Evolutionary conservation across 2,329 filamentous ascomycete species (phyloP), one percentile per base, ranked within the genome.

Genomic region (Sporothrix variecibatus): DNA sequence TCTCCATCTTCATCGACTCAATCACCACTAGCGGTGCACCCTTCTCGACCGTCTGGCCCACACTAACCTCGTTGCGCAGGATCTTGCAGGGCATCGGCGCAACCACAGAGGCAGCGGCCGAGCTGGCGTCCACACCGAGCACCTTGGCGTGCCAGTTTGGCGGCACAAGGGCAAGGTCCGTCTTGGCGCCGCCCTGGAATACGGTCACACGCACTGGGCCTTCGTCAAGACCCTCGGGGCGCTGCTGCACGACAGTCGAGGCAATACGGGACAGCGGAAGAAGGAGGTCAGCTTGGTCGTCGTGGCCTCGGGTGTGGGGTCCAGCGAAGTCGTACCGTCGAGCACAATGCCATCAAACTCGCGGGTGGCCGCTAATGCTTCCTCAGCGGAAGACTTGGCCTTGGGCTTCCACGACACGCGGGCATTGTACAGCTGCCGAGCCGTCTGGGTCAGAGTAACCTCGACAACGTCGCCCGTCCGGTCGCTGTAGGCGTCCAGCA

Each of bases 41-140:
- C 84, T 95, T 97, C 80, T 91, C 90, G 20, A 99, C 96, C 65
- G 83, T 84, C 76, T 97, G 90, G 0, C 96, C 96, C 78, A 94
- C 94, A 38, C 87, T 84, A 0, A 98, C 94, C 82, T 97, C 93
- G 67, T 98, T 96, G 77, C 94, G 90, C 76, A 99, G 84, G 34
- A 99, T 92, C 84, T 98, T 98, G 84, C 96, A 98, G 1, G 96
- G 96, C 96, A 99, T 99, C 0, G 96, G 96, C 28, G 96, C 94
- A 31, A 93, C 87, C 1, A 98, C 94, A 72, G 92, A 96, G 75
- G 95, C 95, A 7, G 91, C 87, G 0, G 88, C 88, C 79, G 97
- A 94, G 81, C 94, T 95, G 53, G 46, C 49, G 46, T 75, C 75
- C 76, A 93, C 84, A 0, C 95, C 95, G 8, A 98, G 86, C 0